Conservation (phyloP, 768 basidiomycete genomes). For the Lentinula aciculospora region DNA sequence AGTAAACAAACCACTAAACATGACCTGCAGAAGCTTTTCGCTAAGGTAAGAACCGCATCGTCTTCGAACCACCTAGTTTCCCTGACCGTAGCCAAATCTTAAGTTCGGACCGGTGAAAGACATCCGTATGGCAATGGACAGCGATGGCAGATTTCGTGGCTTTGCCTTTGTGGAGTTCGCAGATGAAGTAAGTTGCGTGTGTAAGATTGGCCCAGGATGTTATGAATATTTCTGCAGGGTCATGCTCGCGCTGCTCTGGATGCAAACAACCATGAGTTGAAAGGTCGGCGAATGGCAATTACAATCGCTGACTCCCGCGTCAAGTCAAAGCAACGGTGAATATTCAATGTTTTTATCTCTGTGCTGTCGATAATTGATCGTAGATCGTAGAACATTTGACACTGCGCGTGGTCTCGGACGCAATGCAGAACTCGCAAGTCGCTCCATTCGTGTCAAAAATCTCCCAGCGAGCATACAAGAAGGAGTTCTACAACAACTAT, state of each 20-base stretch:
- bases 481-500: conserved; percentile 81
- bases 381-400: conserved; percentile 25
- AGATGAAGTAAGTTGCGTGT: conserved; percentile 50
- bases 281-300: conserved; percentile 86
- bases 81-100: not conserved
- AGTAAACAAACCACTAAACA: conserved; percentile 69
- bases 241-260: conserved; percentile 66
- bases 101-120: conserved; percentile 84
- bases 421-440: conserved; percentile 51
- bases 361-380: not conserved
- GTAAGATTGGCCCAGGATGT: not conserved
- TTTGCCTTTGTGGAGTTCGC: conserved; percentile 94
- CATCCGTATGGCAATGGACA: conserved; percentile 71
- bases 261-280: conserved; percentile 84
- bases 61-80: not conserved
- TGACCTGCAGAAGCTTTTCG: conserved; percentile 78
- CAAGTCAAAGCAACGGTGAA: conserved; percentile 47
- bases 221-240: conserved; percentile 33
- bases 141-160: conserved; percentile 67
- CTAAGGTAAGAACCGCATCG: conserved; percentile 44
- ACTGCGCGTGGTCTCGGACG: conserved; percentile 55
- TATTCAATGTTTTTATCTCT: not conserved
- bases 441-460: conserved; percentile 72
- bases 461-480: conserved; percentile 81
- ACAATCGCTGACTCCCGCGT: conserved; percentile 77